Evolutionary conservation across 2,329 filamentous ascomycete species (phyloP), one percentile per base, ranked within the genome.

Genomic region (Xylariales sp.): DNA sequence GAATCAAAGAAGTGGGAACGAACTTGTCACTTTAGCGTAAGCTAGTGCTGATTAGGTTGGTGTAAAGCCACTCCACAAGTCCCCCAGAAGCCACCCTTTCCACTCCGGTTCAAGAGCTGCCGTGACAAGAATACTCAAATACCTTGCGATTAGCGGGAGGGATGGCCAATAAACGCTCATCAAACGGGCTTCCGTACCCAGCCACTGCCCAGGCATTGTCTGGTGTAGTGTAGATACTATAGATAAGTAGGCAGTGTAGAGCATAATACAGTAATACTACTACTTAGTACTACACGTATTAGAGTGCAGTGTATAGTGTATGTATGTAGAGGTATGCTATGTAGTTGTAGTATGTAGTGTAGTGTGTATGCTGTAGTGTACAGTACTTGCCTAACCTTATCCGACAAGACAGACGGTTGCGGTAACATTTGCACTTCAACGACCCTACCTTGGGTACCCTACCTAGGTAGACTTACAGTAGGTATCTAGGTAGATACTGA

Each of bases 61-160:
- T 49, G 49, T 59, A 46, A 30, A 57, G 53, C 65, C 65, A 58
- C 54, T 53, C 61, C 45, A 46, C 36, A 39, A 39, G 36, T 9
- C 36, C 36, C 36, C 34, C 34, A 36, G 34, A 30, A 57, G 53
- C 65, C 62, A 41, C 59, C 46, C 18, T 52, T 62, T 59, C 60
- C 64, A 28, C 34, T 32, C 57, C 57, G 53, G 68, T 55, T 69
- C 54, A 60, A 59, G 58, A 55, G 65, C 46, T 65, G 53, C 68
- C 61, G 64, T 57, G 64, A 67, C 58, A 62, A 46, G 41, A 69
- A 59, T 70, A 70, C 68, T 68, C 68, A 70, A 70, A 70, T 70
- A 65, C 60, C 64, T 41, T 41, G 45, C 34, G 39, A 45, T 43
- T 45, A 62, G 56, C 32, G 23, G 50, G n/a, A 7, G 18, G 3